These are phyloP conservation scores for Aspergillus texensis DNA, from an alignment of 2,329 filamentous ascomycete genomes.

Conservation along the genomic window DNA sequence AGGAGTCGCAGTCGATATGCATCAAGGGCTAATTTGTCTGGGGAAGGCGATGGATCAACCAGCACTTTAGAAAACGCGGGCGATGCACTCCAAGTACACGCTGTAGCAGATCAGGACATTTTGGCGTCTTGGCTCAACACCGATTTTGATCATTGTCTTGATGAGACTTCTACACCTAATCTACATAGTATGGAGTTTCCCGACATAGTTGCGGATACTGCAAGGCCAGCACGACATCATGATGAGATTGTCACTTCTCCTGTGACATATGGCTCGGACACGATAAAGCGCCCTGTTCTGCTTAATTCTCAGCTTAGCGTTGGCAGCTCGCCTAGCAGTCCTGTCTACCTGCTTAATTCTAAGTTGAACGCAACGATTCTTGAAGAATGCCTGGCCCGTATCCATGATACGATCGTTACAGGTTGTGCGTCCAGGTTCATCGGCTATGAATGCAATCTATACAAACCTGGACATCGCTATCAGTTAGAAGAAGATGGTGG, in stretches of 20 bases:
- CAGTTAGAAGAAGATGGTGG: conserved; percentile 9
- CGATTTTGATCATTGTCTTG: background rate
- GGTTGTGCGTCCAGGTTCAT: conserved; percentile 23
- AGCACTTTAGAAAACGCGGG: background rate
- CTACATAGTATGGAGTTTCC: background rate
- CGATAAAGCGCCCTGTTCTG: no score
- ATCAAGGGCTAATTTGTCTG: background rate
- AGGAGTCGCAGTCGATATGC: background rate
- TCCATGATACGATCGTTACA: conserved; percentile 25
- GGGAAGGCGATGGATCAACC: background rate
- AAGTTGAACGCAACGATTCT: conserved; percentile 21
- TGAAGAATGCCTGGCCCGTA: conserved; percentile 19
- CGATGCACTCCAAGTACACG: background rate
- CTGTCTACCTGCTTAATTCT: conserved; percentile 27
- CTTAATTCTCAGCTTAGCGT: background rate
- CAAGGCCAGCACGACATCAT: background rate
- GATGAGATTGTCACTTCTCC: background rate
- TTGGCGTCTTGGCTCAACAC: background rate
- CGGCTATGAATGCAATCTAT: conserved; percentile 25
- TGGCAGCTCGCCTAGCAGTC: conserved; percentile 21
- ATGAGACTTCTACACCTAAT: background rate
- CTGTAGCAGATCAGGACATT: background rate
- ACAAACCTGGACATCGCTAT: conserved; percentile 20
- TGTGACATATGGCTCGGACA: background rate
- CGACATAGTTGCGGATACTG: background rate